A percentile compares a stretch with the other conserved stretches of the same genome.
Conservation (phyloP, 1,284 basidiomycete genomes). For the Malassezia nana region DNA sequence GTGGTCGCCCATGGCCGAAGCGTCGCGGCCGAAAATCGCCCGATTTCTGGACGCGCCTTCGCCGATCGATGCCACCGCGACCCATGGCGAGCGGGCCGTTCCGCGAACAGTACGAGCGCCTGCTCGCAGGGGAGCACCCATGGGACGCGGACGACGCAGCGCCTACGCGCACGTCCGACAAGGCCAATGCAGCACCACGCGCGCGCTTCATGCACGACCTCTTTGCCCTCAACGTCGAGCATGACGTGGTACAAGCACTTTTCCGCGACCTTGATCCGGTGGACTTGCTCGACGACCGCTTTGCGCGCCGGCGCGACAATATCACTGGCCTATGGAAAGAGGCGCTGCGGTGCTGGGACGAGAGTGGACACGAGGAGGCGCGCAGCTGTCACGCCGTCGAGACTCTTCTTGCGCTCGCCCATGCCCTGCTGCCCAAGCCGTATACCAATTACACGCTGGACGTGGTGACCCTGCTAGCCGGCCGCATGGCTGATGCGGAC, state of each 20-base stretch:
- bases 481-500: constrained; percentile 44
- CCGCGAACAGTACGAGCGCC: constrained; percentile 25
- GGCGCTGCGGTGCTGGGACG: constrained; percentile 27
- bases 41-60: neutral
- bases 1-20: constrained; percentile 2
- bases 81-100: constrained; percentile 12
- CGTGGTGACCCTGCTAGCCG: constrained; percentile 36
- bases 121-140: constrained; percentile 35
- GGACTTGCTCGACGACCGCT: constrained; percentile 29
- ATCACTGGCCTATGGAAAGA: constrained; percentile 38
- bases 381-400: constrained; percentile 34
- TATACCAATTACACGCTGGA: constrained; percentile 40
- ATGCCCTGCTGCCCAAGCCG: constrained; percentile 31
- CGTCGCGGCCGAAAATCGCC: neutral
- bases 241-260: constrained; percentile 22
- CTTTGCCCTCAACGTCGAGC: constrained; percentile 35
- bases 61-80: neutral
- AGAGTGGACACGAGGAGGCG: constrained; percentile 29
- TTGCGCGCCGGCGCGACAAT: constrained; percentile 32
- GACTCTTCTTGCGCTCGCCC: constrained; percentile 33
- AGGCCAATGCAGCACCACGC: constrained; percentile 36
- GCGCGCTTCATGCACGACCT: constrained; percentile 35
- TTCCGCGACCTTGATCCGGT: constrained; percentile 23
- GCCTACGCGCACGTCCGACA: constrained; percentile 16
- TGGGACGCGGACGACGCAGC: constrained; percentile 18